Evolutionary conservation across 2,329 filamentous ascomycete genomes (phyloP), one percentile per base, ranked within the genome.

Genomic region (Sphaceloma murrayae): DNA sequence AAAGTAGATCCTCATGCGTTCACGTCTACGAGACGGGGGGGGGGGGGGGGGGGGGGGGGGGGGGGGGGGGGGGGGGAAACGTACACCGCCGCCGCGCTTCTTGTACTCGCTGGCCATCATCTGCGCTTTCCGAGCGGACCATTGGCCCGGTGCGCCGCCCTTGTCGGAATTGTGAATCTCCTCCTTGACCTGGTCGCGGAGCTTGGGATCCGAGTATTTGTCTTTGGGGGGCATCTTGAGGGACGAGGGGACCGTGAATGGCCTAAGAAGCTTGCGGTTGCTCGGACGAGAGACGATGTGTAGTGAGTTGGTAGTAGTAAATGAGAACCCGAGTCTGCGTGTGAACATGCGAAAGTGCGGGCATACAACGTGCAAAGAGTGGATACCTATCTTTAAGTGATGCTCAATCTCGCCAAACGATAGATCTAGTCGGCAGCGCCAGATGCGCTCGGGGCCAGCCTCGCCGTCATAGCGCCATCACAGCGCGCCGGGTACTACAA

Each of bases 71-170:
- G 16, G 3, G 8, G 18, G 10, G 40, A 5, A 8, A 22, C 34
- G 26, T 33, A 49, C 46, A 18, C 54, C 60, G 5, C 67, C 67
- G 4, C 66, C 65, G 13, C 66, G 64, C 46, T 66, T 67, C 54
- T 70, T 70, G 19, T 50, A 65, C 8, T 48, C 31, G 34, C 38
- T 39, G 5, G 51, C 52, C 52, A 55, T 53, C 51, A 54, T 52
- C 36, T 54, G 52, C 2, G 51, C 66, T 58, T 70, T 70, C 19
- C 67, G 58, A 3, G 68, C 67, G 34, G 65, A 67, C 67, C 67
- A 70, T 59, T 71, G 66, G 2, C 67, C 67, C 10, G 67, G 67
- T 24, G 62, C 62, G 7, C 67, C 67, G 27, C 67, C 68, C 49
- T 70, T 70, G 49, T 68, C 67, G 32, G 61, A 50, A 3, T 62